phyloP scores from a whole-genome alignment of 140 eudicot genomes.

The Cichorium intybus region DNA sequence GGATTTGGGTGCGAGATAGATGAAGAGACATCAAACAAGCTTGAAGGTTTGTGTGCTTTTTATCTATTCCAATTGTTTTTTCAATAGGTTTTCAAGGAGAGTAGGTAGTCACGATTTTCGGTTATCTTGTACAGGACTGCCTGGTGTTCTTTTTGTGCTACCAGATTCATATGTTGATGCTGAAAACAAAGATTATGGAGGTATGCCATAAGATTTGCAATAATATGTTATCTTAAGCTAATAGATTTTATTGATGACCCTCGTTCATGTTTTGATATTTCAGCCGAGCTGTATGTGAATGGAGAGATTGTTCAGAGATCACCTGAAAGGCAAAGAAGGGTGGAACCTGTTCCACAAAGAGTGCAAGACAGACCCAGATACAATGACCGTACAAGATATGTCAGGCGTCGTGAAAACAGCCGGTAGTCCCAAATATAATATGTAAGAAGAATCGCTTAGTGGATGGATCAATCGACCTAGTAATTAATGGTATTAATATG shows the following conservation, averaged over 20 bases:
- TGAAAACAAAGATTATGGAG: slow-evolving; percentile 93
- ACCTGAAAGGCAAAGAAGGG: slow-evolving; percentile 93
- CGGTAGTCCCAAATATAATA: no score
- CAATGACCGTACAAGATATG: slow-evolving; percentile 83
- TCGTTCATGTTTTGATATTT: no score
- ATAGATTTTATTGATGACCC: not conserved
- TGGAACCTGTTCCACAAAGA: slow-evolving; percentile 82
- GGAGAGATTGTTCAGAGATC: slow-evolving; percentile 90
- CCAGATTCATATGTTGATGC: slow-evolving; percentile 96
- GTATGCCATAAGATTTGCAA: slow-evolving; percentile 31
- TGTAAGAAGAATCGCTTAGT: slow-evolving; percentile 8
- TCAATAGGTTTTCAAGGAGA: no score
- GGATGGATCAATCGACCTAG: slow-evolving; percentile 14
- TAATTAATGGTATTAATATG: slow-evolving; percentile 10
- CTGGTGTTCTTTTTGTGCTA: slow-evolving; percentile 87
- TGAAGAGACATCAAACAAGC: slow-evolving; percentile 91
- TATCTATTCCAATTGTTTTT: not conserved
- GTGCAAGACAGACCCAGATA: slow-evolving; percentile 81
- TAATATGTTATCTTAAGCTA: not conserved
- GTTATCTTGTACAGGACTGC: slow-evolving; percentile 48
- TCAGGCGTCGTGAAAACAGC: slow-evolving; percentile 80
- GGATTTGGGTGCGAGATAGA: slow-evolving; percentile 98
- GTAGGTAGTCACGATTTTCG: not conserved
- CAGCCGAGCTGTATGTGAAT: slow-evolving; percentile 85
- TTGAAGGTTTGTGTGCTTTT: slow-evolving; percentile 55